Conservation (phyloP, 495 filamentous ascomycete species). For the Penicillium ochrochloron region DNA sequence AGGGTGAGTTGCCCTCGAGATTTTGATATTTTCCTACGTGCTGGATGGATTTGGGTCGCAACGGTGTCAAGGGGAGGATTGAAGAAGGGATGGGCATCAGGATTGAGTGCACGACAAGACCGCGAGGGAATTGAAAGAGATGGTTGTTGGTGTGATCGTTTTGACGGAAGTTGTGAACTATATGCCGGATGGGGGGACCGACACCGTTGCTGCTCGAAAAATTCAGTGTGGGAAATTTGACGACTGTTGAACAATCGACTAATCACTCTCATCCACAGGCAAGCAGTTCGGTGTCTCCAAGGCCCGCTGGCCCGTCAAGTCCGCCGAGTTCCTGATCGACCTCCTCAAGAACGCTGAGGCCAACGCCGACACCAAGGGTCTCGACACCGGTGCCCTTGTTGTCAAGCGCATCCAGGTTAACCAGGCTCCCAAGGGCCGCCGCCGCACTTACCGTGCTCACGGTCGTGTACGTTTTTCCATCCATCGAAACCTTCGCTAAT, state of each 20-base stretch:
- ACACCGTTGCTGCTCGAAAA: constrained; percentile 31
- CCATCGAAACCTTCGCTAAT: not conserved
- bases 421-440: constrained; percentile 97
- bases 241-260: constrained; percentile 23
- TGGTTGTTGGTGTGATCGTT: not conserved
- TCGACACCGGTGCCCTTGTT: constrained; percentile 93
- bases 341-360: constrained; percentile 99
- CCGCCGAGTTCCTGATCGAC: constrained; percentile 93
- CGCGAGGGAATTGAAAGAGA: not conserved
- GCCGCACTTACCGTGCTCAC: constrained; percentile 98
- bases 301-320: constrained; percentile 99
- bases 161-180: not conserved
- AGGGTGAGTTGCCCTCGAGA: constrained; percentile 72
- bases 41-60: constrained; percentile 19
- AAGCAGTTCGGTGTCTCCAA: constrained; percentile 97
- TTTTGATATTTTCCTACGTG: constrained; percentile 17
- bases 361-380: constrained; percentile 98
- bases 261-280: constrained; percentile 61
- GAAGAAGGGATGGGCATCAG: constrained; percentile 5
- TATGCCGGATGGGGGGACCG: constrained; percentile 9
- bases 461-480: constrained; percentile 81
- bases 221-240: constrained; percentile 21
- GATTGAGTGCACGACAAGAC: constrained; percentile 13
- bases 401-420: constrained; percentile 99
- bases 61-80: constrained; percentile 23